Evolutionary conservation across 2,329 filamentous ascomycete species (phyloP).

Genomic region (Endothia cerciana): DNA sequence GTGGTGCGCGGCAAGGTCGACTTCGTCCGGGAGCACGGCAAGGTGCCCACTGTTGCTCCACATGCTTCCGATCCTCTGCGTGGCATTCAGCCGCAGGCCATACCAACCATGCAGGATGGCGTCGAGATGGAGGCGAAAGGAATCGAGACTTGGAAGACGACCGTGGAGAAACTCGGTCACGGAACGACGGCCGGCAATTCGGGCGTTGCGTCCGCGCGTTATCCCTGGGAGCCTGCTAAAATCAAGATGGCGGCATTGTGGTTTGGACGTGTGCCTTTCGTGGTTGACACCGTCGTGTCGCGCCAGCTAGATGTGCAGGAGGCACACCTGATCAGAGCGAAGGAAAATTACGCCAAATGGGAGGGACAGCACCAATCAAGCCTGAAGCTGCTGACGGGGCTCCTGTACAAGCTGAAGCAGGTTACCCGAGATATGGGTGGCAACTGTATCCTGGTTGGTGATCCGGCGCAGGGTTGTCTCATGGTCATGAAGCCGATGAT

Average conservation of each 20-base stretch:
- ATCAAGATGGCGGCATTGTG: conserved; percentile 10
- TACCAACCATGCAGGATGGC: background rate
- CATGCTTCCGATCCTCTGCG: background rate
- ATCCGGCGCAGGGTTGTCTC: conserved; percentile 16
- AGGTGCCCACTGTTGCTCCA: background rate
- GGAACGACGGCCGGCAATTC: conserved; percentile 1
- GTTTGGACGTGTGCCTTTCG: conserved; percentile 24
- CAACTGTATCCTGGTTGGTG: conserved; percentile 10
- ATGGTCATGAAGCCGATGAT: conserved; percentile 10
- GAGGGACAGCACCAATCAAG: conserved; percentile 12
- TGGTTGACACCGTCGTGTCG: conserved; percentile 17
- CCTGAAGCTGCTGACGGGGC: conserved; percentile 15
- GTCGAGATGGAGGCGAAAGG: background rate
- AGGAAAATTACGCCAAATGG: conserved; percentile 6
- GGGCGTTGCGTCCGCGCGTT: conserved; percentile 13
- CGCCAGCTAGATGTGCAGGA: conserved; percentile 1
- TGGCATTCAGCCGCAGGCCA: background rate
- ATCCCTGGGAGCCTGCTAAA: background rate
- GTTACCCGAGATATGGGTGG: conserved; percentile 19
- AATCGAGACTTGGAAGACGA: conserved; percentile 9
- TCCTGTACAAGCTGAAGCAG: conserved; percentile 6
- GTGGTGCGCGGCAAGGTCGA: conserved; percentile 24
- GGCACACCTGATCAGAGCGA: conserved; percentile 4
- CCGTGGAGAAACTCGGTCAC: conserved; percentile 9
- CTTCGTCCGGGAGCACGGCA: conserved; percentile 12